phyloP scores from a whole-genome alignment of 1,284 basidiomycete species.

The Ustilago tritici region DNA sequence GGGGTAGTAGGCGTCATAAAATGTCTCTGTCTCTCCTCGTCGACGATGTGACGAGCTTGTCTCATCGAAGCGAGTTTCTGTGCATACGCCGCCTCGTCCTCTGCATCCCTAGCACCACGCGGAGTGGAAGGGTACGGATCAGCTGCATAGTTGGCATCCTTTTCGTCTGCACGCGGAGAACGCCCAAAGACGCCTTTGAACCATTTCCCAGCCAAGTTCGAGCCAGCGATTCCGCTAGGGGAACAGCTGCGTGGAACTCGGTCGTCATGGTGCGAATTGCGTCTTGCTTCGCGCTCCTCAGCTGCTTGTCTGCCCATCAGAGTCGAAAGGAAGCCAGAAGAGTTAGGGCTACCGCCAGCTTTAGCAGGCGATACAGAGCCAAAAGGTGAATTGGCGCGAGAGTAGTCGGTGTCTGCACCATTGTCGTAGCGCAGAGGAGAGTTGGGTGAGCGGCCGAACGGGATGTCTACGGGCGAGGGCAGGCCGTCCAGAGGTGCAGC shows the following conservation, averaged over 20 bases:
- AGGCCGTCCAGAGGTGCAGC: conserved; percentile 48
- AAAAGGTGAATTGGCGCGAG: conserved; percentile 47
- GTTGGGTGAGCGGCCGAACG: conserved; percentile 31
- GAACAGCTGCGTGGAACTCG: conserved; percentile 25
- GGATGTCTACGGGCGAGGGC: conserved; percentile 54
- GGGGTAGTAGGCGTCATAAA: conserved; percentile 34
- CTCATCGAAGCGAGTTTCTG: conserved; percentile 58
- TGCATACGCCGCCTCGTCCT: conserved; percentile 52
- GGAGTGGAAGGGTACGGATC: neutral
- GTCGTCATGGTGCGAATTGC: conserved; percentile 15
- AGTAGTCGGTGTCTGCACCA: conserved; percentile 42
- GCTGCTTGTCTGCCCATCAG: conserved; percentile 21
- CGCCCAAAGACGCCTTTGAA: conserved; percentile 62
- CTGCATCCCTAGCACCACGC: conserved; percentile 31
- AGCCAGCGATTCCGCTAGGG: conserved; percentile 21
- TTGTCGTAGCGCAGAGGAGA: conserved; percentile 28
- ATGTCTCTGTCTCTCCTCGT: conserved; percentile 52
- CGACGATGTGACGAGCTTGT: conserved; percentile 63
- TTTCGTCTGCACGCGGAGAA: conserved; percentile 43
- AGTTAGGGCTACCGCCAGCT: conserved; percentile 26
- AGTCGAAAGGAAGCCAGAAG: conserved; percentile 38
- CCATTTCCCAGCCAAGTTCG: conserved; percentile 46
- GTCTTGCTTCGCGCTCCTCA: conserved; percentile 11
- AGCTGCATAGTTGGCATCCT: conserved; percentile 28
- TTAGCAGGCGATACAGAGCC: conserved; percentile 50